Evolutionary conservation across 208 protist genomes (phyloP).

Genomic region (Leishmania gerbilli): DNA sequence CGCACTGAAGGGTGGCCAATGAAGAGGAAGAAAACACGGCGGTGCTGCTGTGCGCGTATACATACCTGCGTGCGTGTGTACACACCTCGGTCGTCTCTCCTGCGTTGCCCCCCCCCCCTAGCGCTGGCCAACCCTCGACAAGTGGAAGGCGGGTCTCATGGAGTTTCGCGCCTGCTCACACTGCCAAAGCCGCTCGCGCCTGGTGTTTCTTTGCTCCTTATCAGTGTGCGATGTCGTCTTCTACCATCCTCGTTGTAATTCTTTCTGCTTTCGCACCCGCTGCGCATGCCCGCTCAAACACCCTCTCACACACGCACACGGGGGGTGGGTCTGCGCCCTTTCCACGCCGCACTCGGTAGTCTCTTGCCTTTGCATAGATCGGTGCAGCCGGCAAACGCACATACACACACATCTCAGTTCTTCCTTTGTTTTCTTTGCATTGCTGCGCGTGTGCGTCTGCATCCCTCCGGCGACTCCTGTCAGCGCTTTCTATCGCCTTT

Average conservation of each 20-base stretch:
- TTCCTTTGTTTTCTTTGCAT: conserved; percentile 22
- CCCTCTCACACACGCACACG: neutral
- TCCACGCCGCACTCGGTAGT: neutral
- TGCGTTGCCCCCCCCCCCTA: neutral
- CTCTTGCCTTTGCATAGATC: neutral
- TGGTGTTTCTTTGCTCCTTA: neutral
- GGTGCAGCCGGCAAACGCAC: conserved; percentile 4
- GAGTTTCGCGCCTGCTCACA: neutral
- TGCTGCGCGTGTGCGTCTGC: neutral
- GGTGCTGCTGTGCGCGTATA: neutral
- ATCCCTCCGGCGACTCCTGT: neutral
- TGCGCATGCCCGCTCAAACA: neutral
- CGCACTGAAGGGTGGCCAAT: neutral
- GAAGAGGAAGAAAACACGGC: too few relatives aligned
- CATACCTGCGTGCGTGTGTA: neutral
- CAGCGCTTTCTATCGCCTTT: conserved; percentile 6
- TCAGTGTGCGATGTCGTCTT: neutral
- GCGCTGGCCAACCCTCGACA: neutral
- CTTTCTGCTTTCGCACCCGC: neutral
- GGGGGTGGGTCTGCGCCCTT: neutral
- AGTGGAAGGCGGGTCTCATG: too few relatives aligned
- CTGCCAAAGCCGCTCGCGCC: too few relatives aligned
- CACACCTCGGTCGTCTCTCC: neutral
- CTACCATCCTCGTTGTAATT: neutral
- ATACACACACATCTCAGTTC: neutral